phyloP scores from a whole-genome alignment of 148 eudicot genomes.

The Euryodendron excelsum region DNA sequence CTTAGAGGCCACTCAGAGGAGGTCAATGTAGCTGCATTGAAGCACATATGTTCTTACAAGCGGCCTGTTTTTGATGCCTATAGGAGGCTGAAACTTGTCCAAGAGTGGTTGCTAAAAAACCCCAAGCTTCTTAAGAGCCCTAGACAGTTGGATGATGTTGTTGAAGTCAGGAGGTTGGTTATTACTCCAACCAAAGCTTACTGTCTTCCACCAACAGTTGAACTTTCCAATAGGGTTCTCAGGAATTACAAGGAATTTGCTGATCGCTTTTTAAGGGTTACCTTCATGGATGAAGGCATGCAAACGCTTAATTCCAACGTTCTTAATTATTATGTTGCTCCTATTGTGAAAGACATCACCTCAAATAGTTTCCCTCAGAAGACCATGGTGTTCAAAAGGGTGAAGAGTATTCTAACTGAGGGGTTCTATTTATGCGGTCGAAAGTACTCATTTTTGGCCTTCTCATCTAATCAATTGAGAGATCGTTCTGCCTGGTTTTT shows the following conservation, averaged over 20 bases:
- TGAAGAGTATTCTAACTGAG: constrained; percentile 40
- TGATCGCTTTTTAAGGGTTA: constrained; percentile 79
- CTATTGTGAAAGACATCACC: constrained; percentile 57
- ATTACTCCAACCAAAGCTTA: constrained; percentile 91
- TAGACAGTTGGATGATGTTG: constrained; percentile 39
- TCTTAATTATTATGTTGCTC: constrained; percentile 54
- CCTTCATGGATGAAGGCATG: constrained; percentile 93
- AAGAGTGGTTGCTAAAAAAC: constrained; percentile 60
- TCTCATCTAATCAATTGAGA: constrained; percentile 80
- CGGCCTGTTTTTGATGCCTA: constrained; percentile 60
- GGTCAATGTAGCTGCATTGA: constrained; percentile 66
- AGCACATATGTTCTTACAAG: constrained; percentile 62
- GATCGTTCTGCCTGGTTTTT: constrained; percentile 98
- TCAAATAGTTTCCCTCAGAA: constrained; percentile 38
- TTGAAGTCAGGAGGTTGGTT: constrained; percentile 70
- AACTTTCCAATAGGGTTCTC: constrained; percentile 78
- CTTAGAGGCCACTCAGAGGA: constrained; percentile 47
- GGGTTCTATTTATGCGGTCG: constrained; percentile 78
- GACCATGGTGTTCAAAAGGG: constrained; percentile 58
- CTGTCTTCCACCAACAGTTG: constrained; percentile 78
- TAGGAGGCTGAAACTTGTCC: constrained; percentile 43
- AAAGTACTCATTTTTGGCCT: constrained; percentile 69
- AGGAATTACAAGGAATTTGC: constrained; percentile 56
- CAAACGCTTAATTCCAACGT: constrained; percentile 53
- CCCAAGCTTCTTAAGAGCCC: constrained; percentile 54